phyloP scores from a whole-genome alignment of 306 rosid species.

The Senna tora region DNA sequence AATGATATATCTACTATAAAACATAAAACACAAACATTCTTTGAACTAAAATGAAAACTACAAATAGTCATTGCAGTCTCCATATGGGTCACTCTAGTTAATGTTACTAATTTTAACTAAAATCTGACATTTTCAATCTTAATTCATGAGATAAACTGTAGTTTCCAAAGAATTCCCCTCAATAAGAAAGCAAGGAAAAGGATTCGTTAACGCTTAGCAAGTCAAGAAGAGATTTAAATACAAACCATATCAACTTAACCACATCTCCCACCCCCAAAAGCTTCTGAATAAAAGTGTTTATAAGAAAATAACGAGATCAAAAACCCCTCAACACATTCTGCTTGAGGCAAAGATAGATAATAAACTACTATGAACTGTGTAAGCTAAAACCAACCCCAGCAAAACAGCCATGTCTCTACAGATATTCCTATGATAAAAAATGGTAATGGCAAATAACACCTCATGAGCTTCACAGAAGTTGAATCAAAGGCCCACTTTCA shows the following conservation, averaged over 20 bases:
- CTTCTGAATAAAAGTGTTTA: background rate
- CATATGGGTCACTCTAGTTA: too few species aligned
- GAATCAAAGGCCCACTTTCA: too few species aligned
- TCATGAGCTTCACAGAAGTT: slow-evolving; percentile 22
- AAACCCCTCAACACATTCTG: background rate
- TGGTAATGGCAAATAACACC: background rate
- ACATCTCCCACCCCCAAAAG: background rate
- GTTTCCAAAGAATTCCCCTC: too few species aligned
- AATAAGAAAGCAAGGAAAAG: too few species aligned
- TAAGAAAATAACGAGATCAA: slow-evolving; percentile 15
- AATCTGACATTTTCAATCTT: too few species aligned
- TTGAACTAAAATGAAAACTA: too few species aligned
- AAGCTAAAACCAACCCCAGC: slow-evolving; percentile 3
- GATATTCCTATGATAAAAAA: background rate
- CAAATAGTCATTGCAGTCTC: too few species aligned
- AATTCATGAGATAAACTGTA: too few species aligned
- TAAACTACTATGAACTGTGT: background rate
- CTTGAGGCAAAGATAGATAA: background rate
- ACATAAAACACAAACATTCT: too few species aligned
- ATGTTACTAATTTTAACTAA: too few species aligned
- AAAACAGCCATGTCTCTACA: background rate
- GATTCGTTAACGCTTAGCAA: too few species aligned
- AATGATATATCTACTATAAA: too few species aligned
- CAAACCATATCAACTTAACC: slow-evolving; percentile 1
- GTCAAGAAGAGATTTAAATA: background rate